Conservation (phyloP, 1,284 basidiomycete genomes). For the Ceratobasidium sp. region DNA sequence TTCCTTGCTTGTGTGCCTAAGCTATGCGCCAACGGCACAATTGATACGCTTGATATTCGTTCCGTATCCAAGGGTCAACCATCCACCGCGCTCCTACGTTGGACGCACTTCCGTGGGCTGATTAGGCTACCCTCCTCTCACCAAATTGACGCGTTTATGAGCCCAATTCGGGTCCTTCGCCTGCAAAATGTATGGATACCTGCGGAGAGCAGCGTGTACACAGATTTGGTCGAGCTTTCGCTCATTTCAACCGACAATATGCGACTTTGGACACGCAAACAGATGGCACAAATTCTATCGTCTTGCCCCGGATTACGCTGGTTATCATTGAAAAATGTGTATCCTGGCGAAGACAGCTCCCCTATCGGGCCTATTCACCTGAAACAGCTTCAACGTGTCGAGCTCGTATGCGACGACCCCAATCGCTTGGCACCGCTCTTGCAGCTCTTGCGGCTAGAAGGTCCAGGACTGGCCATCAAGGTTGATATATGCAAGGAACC, state of each 20-base stretch:
- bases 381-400: not conserved
- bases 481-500: not conserved
- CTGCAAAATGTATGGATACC: constrained; percentile 4
- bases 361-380: not conserved
- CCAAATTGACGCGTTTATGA: not conserved
- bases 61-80: not conserved
- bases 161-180: not conserved
- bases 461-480: not conserved
- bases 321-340: not conserved
- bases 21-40: not conserved
- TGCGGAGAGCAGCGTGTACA: not conserved
- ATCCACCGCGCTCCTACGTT: not conserved
- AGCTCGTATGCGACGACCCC: not conserved
- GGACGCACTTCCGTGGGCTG: not conserved
- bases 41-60: not conserved
- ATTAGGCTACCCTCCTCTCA: not conserved
- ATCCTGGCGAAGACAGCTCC: not conserved
- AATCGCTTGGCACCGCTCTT: not conserved
- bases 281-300: not conserved
- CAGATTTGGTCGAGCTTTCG: not conserved
- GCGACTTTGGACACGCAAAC: not conserved
- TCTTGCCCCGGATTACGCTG: not conserved
- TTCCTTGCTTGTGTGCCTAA: not conserved
- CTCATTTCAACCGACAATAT: not conserved
- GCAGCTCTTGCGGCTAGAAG: not conserved